Evolutionary conservation across 768 basidiomycete genomes (phyloP).

Genomic region (Suillus spraguei): DNA sequence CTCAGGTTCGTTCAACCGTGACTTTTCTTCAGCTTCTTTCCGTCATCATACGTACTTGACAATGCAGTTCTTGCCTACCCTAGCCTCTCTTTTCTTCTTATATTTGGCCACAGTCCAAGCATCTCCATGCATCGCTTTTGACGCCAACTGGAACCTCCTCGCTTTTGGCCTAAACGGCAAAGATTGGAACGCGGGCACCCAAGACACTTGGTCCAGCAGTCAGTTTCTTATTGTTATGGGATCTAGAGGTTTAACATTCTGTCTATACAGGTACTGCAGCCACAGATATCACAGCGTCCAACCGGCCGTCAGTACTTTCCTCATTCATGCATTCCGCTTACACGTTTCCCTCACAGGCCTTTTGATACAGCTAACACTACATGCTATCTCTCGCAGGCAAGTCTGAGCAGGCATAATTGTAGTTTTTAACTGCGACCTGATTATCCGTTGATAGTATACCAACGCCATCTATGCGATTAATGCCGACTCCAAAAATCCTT

Average conservation of each 20-base stretch:
- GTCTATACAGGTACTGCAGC: slow-evolving; percentile 36
- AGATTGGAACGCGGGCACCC: slow-evolving; percentile 81
- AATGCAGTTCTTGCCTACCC: slow-evolving; percentile 42
- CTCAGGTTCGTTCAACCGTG: neutral
- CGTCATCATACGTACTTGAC: slow-evolving; percentile 10
- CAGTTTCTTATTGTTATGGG: slow-evolving; percentile 16
- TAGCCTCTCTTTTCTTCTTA: slow-evolving; percentile 56
- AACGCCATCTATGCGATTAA: slow-evolving; percentile 88
- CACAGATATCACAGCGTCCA: slow-evolving; percentile 69
- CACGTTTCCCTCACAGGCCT: slow-evolving; percentile 42
- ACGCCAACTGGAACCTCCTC: slow-evolving; percentile 79
- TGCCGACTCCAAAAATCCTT: slow-evolving; percentile 70
- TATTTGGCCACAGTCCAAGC: slow-evolving; percentile 38
- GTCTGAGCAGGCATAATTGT: slow-evolving; percentile 13
- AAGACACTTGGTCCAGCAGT: slow-evolving; percentile 68
- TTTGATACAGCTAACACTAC: slow-evolving; percentile 65
- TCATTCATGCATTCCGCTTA: slow-evolving; percentile 9
- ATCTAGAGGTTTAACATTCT: slow-evolving; percentile 7
- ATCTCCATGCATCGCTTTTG: slow-evolving; percentile 78
- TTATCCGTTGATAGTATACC: slow-evolving; percentile 53
- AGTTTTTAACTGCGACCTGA: neutral
- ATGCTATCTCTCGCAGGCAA: slow-evolving; percentile 75
- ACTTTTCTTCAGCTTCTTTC: slow-evolving; percentile 4
- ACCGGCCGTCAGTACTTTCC: slow-evolving; percentile 62
- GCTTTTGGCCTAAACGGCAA: slow-evolving; percentile 84